Evolutionary conservation across 495 filamentous ascomycete genomes (phyloP), one percentile per base, ranked within the genome.

Genomic region (Daldinia concentrica): DNA sequence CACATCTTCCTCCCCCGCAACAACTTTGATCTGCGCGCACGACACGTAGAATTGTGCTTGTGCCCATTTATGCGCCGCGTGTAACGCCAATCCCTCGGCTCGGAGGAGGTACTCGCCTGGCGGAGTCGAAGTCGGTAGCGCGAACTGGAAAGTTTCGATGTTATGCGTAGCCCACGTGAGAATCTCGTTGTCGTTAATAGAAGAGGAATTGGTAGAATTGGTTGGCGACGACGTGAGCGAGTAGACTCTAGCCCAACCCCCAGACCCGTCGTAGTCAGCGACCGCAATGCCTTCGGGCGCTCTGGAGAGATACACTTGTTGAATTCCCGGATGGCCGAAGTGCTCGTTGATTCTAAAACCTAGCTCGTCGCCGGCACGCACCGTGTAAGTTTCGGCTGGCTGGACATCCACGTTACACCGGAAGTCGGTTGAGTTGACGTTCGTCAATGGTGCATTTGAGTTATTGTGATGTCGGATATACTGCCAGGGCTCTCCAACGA

Each of bases 41-140:
- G 43, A 48, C 8, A 48, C 43, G 43, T 48, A 48, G 17, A 48
- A 48, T 14, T 48, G 17, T 8, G 43, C 43, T 22, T 22, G 19
- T 2, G 43, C 76, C 15, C 65, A 74, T 54, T 83, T 82, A 48
- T 84, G 81, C 26, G 86, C 88, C 32, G 84, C 74, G 51, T 91
- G 90, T 30, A 92, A 79, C 2, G 89, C 87, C 8, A 91, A 74
- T 19, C 89, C 74, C 75, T 92, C 90, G 6, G 83, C 82, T 7
- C 90, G 88, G 0, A 90, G 78, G 14, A 91, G 82, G 66, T 91
- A 92, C 70, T 87, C 83, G 7, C 90, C 90, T 4, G 81, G 43
- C 4, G 79, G 77, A 7, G 79, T 73, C 24, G 59, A 57, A 3
- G 70, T 52, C 1, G 81, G 80, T 45, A 82, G 74, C 48, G 51